Evolutionary conservation across 495 filamentous ascomycete genomes (phyloP), one percentile per base, ranked within the genome.

Genomic region (Penicillium longicatenatum): DNA sequence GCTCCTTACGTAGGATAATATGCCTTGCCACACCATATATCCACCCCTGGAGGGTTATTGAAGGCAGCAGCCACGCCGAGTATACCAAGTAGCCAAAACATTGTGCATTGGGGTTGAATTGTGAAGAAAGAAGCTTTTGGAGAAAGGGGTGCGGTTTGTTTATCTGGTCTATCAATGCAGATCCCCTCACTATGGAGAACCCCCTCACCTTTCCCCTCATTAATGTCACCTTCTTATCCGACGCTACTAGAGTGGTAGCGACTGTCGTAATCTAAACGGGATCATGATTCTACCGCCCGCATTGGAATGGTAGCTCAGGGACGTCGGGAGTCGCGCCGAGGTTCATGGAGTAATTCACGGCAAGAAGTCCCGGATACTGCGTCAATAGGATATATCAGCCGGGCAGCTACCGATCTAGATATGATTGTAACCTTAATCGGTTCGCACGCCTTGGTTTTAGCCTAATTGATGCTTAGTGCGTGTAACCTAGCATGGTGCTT

Each of bases 11-110:
- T 79, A 8, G 77, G 46, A 43, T 76, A 55, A 61, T 86, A 86
- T 0, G 83, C 83, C 58, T 85, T 86, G 6, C 83, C 83, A 58
- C 83, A 86, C 83, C 83, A 86, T n/a, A 62, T 70, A 46, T 71
- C 61, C 14, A 72, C 66, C 6, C 64, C 66, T 29, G 66, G 56
- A 14, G 66, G 66, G 31, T 71, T 69, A 53, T 69, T 67, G 26
- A 69, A 69, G 42, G 62, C 64, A 12, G 50, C 17, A 11, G 50
- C 57, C 12, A 58, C 51, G 35, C 58, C 61, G 14, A 61, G 22
- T 16, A 50, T 10, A 30, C 48, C 39, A 21, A 61, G 29, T 9
- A 50, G n/a, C 57, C 50, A 59, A 52, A 50, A 20, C 58, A 55
- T 61, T 19, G 46, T 9, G 26, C 20, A 44, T 43, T 54, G 22